These are phyloP conservation scores for Penicillium coprophilum DNA, from an alignment of 495 filamentous ascomycete genomes.

Conservation along the genomic window DNA sequence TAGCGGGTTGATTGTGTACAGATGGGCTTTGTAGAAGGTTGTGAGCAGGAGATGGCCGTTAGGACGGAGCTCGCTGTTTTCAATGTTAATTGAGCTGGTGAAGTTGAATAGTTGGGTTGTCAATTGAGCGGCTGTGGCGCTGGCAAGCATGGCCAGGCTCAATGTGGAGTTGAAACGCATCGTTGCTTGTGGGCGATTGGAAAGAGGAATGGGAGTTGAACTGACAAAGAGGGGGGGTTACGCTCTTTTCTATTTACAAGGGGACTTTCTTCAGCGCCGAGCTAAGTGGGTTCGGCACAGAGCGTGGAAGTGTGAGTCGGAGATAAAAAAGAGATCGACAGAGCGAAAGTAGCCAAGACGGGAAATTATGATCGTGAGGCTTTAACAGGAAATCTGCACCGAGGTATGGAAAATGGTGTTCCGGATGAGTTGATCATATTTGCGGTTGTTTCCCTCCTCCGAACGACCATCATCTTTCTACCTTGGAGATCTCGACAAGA, in stretches of 20 bases:
- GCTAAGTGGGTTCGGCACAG: not conserved
- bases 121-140: too few species aligned
- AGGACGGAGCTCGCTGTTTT: conserved; percentile 46
- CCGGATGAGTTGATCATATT: too few species aligned
- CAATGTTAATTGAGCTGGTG: conserved; percentile 31
- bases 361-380: not conserved
- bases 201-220: not conserved
- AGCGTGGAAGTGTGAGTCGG: not conserved
- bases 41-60: conserved; percentile 49
- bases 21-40: conserved; percentile 27
- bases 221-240: not conserved
- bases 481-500: too few species aligned
- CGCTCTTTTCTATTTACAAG: not conserved
- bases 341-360: not conserved
- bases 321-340: conserved; percentile 1
- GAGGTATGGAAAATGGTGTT: not conserved
- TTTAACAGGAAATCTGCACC: not conserved
- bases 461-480: too few species aligned
- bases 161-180: not conserved
- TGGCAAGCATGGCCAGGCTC: too few species aligned
- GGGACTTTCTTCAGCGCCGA: too few species aligned
- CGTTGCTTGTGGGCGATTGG: not conserved
- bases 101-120: conserved; percentile 25
- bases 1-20: conserved; percentile 30
- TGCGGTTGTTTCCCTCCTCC: too few species aligned